These are phyloP conservation scores for Fusarium ambrosium DNA, from an alignment of 2,329 filamentous ascomycete genomes.

Conservation along the genomic window DNA sequence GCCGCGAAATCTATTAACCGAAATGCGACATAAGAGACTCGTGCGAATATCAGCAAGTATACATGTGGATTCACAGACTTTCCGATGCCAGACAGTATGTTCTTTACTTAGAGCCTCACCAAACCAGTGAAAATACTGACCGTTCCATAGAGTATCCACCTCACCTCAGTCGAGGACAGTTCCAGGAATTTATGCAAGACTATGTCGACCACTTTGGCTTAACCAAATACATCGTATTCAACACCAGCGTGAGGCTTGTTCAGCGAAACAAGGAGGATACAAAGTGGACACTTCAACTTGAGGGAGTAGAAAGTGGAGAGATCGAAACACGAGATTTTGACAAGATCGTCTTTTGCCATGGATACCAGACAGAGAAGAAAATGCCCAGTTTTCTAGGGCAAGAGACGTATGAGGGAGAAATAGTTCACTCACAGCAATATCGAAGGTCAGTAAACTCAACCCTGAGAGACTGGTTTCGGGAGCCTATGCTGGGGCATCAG, in stretches of 20 bases:
- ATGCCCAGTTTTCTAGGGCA: slow-evolving; percentile 28
- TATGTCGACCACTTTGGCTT: slow-evolving; percentile 20
- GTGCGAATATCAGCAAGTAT: slow-evolving; percentile 31
- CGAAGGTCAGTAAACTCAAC: not conserved
- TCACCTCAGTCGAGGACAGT: slow-evolving; percentile 11
- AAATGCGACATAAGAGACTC: not conserved
- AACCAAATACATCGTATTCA: slow-evolving; percentile 6
- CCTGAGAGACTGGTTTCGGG: fast-evolving
- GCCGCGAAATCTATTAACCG: not conserved
- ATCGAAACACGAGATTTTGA: slow-evolving; percentile 6
- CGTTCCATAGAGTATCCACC: slow-evolving; percentile 12
- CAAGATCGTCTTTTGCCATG: slow-evolving; percentile 31
- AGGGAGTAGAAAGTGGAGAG: not conserved
- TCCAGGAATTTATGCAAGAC: slow-evolving; percentile 30
- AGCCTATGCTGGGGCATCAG: not conserved
- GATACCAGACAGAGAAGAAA: slow-evolving; percentile 17
- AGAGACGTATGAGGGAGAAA: not conserved
- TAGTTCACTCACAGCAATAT: slow-evolving; percentile 29
- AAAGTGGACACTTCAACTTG: slow-evolving; percentile 13
- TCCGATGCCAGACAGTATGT: slow-evolving; percentile 29
- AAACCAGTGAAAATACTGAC: fast-evolving
- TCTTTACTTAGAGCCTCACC: fast-evolving
- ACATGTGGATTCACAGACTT: slow-evolving; percentile 31
- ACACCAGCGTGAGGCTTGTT: not conserved
- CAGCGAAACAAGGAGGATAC: slow-evolving; percentile 6